Conservation (phyloP, 768 basidiomycete species). For the Exidia glandulosa region DNA sequence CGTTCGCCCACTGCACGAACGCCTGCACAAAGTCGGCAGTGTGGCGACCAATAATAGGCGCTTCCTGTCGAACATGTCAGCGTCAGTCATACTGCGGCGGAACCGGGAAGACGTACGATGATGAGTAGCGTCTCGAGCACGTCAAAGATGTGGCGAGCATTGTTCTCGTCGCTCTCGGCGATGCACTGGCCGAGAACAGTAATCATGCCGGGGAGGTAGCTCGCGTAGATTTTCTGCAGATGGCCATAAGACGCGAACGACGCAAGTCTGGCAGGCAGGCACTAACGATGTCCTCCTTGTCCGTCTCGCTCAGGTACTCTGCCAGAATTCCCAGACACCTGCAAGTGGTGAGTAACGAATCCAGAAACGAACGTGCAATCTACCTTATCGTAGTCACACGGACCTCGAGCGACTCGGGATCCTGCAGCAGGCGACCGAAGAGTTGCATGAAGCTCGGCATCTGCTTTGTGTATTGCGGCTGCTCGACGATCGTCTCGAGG, state of each 20-base stretch:
- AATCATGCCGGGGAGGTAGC: slow-evolving; percentile 77
- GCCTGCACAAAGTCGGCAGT: slow-evolving; percentile 81
- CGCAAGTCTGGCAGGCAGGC: neutral
- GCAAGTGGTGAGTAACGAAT: neutral
- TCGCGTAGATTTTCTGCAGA: slow-evolving; percentile 86
- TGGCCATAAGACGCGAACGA: slow-evolving; percentile 1
- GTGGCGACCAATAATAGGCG: slow-evolving; percentile 83
- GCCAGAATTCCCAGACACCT: slow-evolving; percentile 88
- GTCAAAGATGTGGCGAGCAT: slow-evolving; percentile 85
- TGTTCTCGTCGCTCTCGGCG: slow-evolving; percentile 64
- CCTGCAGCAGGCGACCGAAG: slow-evolving; percentile 58
- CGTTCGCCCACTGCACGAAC: slow-evolving; percentile 74
- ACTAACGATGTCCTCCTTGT: slow-evolving; percentile 78
- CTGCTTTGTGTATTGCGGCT: slow-evolving; percentile 55
- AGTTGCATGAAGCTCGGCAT: slow-evolving; percentile 67
- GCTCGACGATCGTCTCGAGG: slow-evolving; percentile 82
- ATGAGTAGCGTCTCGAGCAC: slow-evolving; percentile 93
- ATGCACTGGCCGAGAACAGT: slow-evolving; percentile 78
- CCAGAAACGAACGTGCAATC: slow-evolving; percentile 13
- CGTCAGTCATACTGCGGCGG: too few species aligned
- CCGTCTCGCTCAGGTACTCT: slow-evolving; percentile 81
- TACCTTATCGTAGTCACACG: slow-evolving; percentile 81
- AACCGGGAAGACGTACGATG: too few species aligned
- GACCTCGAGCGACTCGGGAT: slow-evolving; percentile 83
- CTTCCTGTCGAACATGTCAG: too few species aligned